Conservation (phyloP, 768 basidiomycete genomes). For the Rhizopogon rudus region DNA sequence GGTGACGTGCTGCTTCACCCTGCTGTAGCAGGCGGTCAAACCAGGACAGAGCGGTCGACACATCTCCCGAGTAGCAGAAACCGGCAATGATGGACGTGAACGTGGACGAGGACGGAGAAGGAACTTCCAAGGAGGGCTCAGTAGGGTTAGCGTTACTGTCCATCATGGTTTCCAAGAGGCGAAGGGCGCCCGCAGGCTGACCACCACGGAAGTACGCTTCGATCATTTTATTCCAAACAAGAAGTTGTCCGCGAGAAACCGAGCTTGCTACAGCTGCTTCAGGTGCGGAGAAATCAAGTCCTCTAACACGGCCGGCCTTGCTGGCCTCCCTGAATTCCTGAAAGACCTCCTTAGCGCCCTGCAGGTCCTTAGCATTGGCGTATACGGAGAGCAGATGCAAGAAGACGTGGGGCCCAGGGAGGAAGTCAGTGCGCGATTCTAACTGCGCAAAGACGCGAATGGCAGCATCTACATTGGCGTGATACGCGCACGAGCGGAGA, state of each 20-base stretch:
- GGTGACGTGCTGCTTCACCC: slow-evolving; percentile 25
- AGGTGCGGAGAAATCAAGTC: slow-evolving; percentile 14
- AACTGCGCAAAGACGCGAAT: slow-evolving; percentile 61
- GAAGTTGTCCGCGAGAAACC: slow-evolving; percentile 33
- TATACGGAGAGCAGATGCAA: slow-evolving; percentile 56
- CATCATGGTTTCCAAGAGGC: slow-evolving; percentile 68
- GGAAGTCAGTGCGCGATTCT: slow-evolving; percentile 36
- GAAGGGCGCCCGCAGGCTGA: slow-evolving; percentile 57
- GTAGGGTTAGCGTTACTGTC: slow-evolving; percentile 30
- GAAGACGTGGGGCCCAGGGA: slow-evolving; percentile 37
- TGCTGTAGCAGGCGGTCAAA: slow-evolving; percentile 58
- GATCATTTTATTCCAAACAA: slow-evolving; percentile 75
- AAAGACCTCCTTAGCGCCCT: slow-evolving; percentile 57
- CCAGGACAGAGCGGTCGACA: slow-evolving; percentile 64
- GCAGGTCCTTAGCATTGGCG: slow-evolving; percentile 43
- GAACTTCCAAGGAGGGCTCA: slow-evolving; percentile 38
- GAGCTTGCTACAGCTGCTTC: slow-evolving; percentile 9
- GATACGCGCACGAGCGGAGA: slow-evolving; percentile 55
- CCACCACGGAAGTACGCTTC: slow-evolving; percentile 64
- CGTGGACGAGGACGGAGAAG: slow-evolving; percentile 56
- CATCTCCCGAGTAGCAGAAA: slow-evolving; percentile 55
- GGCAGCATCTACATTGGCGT: slow-evolving; percentile 54
- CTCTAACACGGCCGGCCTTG: slow-evolving; percentile 30
- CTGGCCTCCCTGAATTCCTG: slow-evolving; percentile 47
- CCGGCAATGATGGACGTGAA: slow-evolving; percentile 61